Evolutionary conservation across 305 asterid species (phyloP), one percentile per base, ranked within the genome.

Genomic region (Striga hermonthica): DNA sequence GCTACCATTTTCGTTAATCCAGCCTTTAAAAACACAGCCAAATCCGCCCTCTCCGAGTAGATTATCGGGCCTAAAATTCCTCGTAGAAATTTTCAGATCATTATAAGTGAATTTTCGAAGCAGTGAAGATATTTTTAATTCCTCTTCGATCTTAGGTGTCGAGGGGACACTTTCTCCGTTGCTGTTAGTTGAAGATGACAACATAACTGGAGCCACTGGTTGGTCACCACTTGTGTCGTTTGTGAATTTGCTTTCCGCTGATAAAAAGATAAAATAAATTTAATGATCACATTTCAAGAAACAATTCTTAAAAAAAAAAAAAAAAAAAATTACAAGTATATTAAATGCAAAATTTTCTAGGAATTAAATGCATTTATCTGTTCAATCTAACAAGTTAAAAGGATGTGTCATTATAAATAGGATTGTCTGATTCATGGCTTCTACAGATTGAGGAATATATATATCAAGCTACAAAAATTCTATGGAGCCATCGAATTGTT

Each of bases 11-110:
- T 84, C 96, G 16, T 84, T 81, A 69, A 91, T 76, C 96, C 96
- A 91, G 4, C 97, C 97, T 65, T 87, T 90, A 74, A 78, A 87
- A 73, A 90, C 98, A 67, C 91, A 80, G 65, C 98, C 98, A 69
- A 91, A 91, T 7, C 98, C 96, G 39, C 98, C 98, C 72, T 81
- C 89, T 5, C 96, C 98, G 11, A 91, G 89, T 50, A 88, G 81
- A 79, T 81, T 76, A 68, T 86, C 94, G 0, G 86, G 79, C 77
- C 86, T 81, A 49, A 91, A 91, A 74, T 78, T 84, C 77, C 85
- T 82, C 3, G 98, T 86, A 4, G 94, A 91, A 43, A 75, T 66
- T 74, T 78, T 85, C 69, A 91, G 64, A 73, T 91, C 98, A 39
- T 75, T 83, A 60, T 76, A 88, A 64, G 78, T 60, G 76, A 91